These are phyloP conservation scores for Lodderomyces theae DNA, from an alignment of 1,139 yeast species.

Conservation along the genomic window DNA sequence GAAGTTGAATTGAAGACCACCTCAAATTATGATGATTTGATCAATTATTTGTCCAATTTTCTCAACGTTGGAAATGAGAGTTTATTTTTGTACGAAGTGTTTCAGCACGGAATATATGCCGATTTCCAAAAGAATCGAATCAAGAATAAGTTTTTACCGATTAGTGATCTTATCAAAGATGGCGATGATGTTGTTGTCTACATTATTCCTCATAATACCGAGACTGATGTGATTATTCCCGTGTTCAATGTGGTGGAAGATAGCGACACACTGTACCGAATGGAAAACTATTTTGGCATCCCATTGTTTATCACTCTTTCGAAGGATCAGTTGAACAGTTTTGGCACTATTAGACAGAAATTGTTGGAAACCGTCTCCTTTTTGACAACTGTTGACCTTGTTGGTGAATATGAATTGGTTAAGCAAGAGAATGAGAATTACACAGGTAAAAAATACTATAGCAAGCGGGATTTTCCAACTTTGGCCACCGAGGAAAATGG, in stretches of 20 bases:
- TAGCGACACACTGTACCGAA: constrained; percentile 36
- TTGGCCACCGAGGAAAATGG: constrained; percentile 10
- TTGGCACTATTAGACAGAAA: constrained; percentile 55
- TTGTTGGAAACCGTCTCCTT: constrained; percentile 39
- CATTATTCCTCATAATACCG: constrained; percentile 52
- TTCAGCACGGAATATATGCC: constrained; percentile 64
- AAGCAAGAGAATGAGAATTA: constrained; percentile 13
- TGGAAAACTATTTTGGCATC: constrained; percentile 53
- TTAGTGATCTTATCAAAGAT: constrained; percentile 64
- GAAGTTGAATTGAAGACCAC: constrained; percentile 73
- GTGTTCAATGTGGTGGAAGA: constrained; percentile 57
- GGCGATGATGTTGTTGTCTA: constrained; percentile 69
- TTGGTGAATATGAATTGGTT: constrained; percentile 22
- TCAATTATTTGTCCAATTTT: constrained; percentile 56
- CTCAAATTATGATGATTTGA: constrained; percentile 63
- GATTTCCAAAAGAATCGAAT: constrained; percentile 64
- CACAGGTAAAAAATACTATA: constrained; percentile 22
- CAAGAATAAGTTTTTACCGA: constrained; percentile 60
- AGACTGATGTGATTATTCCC: constrained; percentile 59
- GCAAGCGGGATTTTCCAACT: constrained; percentile 40
- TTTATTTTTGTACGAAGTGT: constrained; percentile 68
- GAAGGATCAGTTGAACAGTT: constrained; percentile 45
- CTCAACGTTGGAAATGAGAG: constrained; percentile 41
- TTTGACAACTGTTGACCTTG: constrained; percentile 26
- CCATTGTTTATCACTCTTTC: constrained; percentile 70